Evolutionary conservation across 495 filamentous ascomycete genomes (phyloP).

Genomic region (Penicillium egyptiacum): DNA sequence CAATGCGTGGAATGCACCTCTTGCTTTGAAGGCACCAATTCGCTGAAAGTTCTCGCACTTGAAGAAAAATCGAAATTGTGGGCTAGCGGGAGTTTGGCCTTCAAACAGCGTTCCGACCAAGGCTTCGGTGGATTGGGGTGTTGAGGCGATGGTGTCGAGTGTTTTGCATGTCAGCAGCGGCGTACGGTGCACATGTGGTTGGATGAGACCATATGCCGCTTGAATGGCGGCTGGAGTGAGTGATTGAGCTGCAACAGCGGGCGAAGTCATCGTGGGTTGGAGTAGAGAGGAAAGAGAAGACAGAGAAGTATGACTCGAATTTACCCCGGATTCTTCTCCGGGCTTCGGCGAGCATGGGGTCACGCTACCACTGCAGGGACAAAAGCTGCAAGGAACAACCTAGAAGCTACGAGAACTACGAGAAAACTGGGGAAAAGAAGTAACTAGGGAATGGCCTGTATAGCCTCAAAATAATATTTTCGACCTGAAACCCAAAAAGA

Average conservation of each 20-base stretch:
- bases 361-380: neutral
- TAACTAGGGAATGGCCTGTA: constrained; percentile 12
- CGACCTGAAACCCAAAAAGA: constrained; percentile 28
- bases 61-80: constrained; percentile 78
- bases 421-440: constrained; percentile 5
- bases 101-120: constrained; percentile 59
- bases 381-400: neutral
- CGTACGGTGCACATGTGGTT: constrained; percentile 75
- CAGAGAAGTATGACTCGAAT: constrained; percentile 2
- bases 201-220: constrained; percentile 69
- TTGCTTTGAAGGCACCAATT: constrained; percentile 89
- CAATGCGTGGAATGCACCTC: constrained; percentile 89
- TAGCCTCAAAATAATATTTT: constrained; percentile 24
- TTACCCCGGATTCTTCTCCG: constrained; percentile 18
- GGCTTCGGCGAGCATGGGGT: neutral
- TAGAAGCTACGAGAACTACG: neutral
- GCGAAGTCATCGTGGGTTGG: constrained; percentile 17
- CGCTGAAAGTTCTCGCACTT: constrained; percentile 95
- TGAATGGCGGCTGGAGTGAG: constrained; percentile 69
- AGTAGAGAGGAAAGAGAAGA: neutral
- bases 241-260: constrained; percentile 48
- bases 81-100: constrained; percentile 56
- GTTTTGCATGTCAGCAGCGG: constrained; percentile 77
- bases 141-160: constrained; percentile 72
- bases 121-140: constrained; percentile 55